Base-by-base conservation (phyloP, 208 protist genomes). In the Crithidia bombi region DNA sequence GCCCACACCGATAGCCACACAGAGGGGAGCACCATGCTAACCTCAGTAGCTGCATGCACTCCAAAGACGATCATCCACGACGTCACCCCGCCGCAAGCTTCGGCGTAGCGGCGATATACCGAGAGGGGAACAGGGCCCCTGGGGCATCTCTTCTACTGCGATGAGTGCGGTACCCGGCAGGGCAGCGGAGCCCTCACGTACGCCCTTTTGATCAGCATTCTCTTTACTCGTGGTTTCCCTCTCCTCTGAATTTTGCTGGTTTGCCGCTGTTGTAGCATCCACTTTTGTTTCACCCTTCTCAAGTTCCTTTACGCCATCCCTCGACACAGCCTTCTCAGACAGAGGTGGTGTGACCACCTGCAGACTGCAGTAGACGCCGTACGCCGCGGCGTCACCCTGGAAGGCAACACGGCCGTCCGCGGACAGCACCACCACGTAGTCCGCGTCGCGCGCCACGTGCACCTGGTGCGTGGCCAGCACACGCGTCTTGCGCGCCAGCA, bases 391-490 rank as follows among this genome's bases (percentile, higher is more conserved):
- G 35, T 30, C 51, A 26, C 82, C 82, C 43, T 58, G 32, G 65
- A 85, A 87, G 23, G 44, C 59, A 46, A 96, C 85, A 5, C 56
- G n/a, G 39, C 91, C 86, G 14, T 75, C 58, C 54, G 38, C 55
- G n/a, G n/a, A n/a, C 56, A 98, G 51, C 0, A 97, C 78, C 46
- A 98, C 79, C 49, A 98, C 84, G 33, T 83, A 67, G 73, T 98
- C 93, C 0, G 82, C 86, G 10, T 87, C 21, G 0, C 58, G 47
- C 9, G 97, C 36, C 19, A 88, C 94, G 71, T 97, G 89, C 33
- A 97, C 39, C 68, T 97, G 89, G 83, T 98, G 96, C 17, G 96
- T 98, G 15, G 97, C 92, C 0, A 99, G 75, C 6, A 99, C 61
- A 21, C 90, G 79, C 5, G 95, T 97, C 65, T 92, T 97, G 55